These are phyloP conservation scores for Cadophora gregata DNA, from an alignment of 2,329 filamentous ascomycete genomes.

Conservation along the genomic window DNA sequence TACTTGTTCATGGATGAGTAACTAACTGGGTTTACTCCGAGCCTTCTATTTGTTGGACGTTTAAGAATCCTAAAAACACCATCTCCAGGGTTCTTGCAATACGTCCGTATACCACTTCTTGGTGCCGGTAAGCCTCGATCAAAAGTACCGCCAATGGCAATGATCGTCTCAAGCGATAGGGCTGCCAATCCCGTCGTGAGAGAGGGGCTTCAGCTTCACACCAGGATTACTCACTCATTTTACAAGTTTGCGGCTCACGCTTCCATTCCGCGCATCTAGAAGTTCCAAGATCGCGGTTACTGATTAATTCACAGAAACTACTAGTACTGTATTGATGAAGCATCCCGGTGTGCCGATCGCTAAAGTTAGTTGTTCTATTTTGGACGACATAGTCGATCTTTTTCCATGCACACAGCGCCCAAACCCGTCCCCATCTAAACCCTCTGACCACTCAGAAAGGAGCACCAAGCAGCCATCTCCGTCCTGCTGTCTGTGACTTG, in stretches of 20 bases:
- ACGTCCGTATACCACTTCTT: slow-evolving; percentile 7
- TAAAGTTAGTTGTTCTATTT: slow-evolving; percentile 6
- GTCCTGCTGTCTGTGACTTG: background rate
- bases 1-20: background rate
- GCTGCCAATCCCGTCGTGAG: background rate
- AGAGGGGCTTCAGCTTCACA: slow-evolving; percentile 6
- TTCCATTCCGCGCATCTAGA: background rate
- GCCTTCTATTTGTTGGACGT: background rate
- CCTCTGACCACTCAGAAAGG: background rate
- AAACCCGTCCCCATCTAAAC: background rate
- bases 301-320: background rate
- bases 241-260: slow-evolving; percentile 4
- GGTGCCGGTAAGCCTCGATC: background rate
- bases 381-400: background rate
- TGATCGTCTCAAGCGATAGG: background rate
- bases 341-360: background rate
- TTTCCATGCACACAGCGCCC: background rate
- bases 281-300: slow-evolving; percentile 10
- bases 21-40: background rate
- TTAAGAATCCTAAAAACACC: background rate
- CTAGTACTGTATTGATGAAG: background rate
- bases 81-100: background rate
- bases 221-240: slow-evolving; percentile 1
- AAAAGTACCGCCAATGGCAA: background rate
- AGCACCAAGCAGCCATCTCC: background rate